Percentiles rank a stretch among this genome's conserved stretches.
phyloP scores from a whole-genome alignment of 2,329 filamentous ascomycete species.

The Talaromyces amestolkiae region DNA sequence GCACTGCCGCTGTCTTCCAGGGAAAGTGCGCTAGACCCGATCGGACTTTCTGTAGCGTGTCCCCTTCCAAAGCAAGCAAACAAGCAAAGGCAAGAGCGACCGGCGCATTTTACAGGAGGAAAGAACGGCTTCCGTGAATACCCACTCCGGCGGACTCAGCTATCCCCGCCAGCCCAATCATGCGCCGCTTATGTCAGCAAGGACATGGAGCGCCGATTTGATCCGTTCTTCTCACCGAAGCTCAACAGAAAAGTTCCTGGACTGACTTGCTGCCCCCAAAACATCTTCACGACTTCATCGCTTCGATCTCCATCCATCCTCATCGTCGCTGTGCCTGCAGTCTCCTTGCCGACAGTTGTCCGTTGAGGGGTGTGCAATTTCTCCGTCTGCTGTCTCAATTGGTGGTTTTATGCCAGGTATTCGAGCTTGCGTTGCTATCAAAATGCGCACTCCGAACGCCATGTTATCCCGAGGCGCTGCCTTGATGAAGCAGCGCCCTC shows the following conservation, averaged over 20 bases:
- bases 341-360: conserved; percentile 23
- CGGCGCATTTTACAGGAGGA: conserved; percentile 9
- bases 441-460: conserved; percentile 46
- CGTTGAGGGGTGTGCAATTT: conserved; percentile 21
- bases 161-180: conserved; percentile 4
- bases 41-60: conserved; percentile 21
- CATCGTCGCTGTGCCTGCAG: conserved; percentile 25
- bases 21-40: not conserved
- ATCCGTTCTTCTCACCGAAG: conserved; percentile 40
- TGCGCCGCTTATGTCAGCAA: conserved; percentile 24
- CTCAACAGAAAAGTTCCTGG: conserved; percentile 45
- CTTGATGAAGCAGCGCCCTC: conserved; percentile 48
- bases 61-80: not conserved
- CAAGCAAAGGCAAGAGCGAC: not conserved
- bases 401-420: conserved; percentile 48
- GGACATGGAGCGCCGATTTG: conserved; percentile 27
- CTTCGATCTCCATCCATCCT: conserved; percentile 18
- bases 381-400: conserved; percentile 19
- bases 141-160: conserved; percentile 21
- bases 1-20: conserved; percentile 9
- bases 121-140: conserved; percentile 21
- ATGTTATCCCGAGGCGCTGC: conserved; percentile 43
- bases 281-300: conserved; percentile 18
- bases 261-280: conserved; percentile 26
- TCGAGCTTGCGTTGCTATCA: conserved; percentile 50